Evolutionary conservation across 192 early-diverging fungal species (phyloP), one percentile per base, ranked within the genome.

Genomic region (Entomortierella lignicola): DNA sequence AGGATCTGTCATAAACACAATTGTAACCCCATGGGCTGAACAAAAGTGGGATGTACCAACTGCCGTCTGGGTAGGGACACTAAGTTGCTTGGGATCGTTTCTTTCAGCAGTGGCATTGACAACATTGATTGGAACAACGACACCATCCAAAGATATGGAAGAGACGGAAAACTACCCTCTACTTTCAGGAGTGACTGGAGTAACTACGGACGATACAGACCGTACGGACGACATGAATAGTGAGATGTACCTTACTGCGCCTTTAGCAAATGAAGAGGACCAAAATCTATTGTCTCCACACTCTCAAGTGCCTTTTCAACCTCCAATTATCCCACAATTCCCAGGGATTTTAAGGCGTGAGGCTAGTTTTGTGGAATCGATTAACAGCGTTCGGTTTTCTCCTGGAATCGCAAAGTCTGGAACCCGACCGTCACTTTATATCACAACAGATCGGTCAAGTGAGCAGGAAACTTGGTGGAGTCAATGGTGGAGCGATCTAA

Each of bases 1-100:
- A 77, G 74, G 74, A 1, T 77, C 74, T 41, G 74, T 77, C 21
- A 66, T 77, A 17, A 77, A 77, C 48, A 32, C 74, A 7, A 31
- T 77, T 17, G 48, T 77, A 12, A 77, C 74, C 4, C 74, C 74
- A 2, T 77, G 74, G 74, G 66, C 44, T 2, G 74, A 77, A 32
- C 74, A 77, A 32, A 37, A 59, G 18, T 77, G 74, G 74, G 74
- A 53, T 21, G 74, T 77, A 13, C 74, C 74, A 4, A 69, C 66
- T 4, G 74, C 74, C 2, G 31, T 77, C 18, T 77, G 74, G 74
- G 57, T 77, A 31, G 74, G 74, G 7, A 77, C 74, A 0, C 50
- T 77, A 5, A 69, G 66, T 29, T 77, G 74, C 41, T 21, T 77
- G 8, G 65, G 56, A 1, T 77, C 74, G 0, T 77, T 77, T 34